Base-by-base conservation (phyloP, 139 green algal species). In the Micractinium sp. region DNA sequence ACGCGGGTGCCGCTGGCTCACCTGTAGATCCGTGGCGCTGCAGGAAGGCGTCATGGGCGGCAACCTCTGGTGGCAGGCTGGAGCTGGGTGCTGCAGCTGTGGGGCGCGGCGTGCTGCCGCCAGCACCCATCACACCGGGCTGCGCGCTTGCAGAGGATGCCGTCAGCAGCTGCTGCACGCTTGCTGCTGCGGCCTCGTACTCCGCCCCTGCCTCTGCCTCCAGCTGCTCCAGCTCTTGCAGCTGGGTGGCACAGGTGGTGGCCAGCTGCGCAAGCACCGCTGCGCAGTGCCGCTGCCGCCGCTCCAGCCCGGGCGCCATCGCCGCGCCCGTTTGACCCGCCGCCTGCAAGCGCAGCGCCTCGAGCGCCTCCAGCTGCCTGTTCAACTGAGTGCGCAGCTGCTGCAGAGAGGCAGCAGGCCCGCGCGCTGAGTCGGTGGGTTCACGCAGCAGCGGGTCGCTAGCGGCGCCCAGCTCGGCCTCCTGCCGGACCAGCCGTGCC, bases 21-120 rank as follows among this genome's bases (percentile, higher is more conserved):
- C 85, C 85, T 29, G 56, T 87, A 27, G 82, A 27, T 0, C 90
- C 90, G 36, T 91, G 82, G 31, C 76, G 41, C 47, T 85, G 81
- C 78, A 87, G 27, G 66, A 91, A 92, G 14, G 83, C 87, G 23
- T 92, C 87, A 31, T 77, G 82, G 2, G 82, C 82, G 3, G 35
- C 15, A 33, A 92, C 90, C 38, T 92, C 90, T 29, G 63, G 86
- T 25, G 86, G 61, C 74, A 91, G 29, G 63, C 82, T 77, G 35
- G 33, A 29, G 3, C 71, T 33, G 20, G 67, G 18, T 38, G 38
- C 25, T 36, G 18, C 27, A 9, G 36, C 36, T 33, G 76, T 19
- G 15, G 36, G 5, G 36, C 5, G 22, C 36, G 76, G 22, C 31
- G 36, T 33, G 25, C 25, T 13, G 67, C 67, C 25, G 67, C 1